Evolutionary conservation across 2,329 filamentous ascomycete genomes (phyloP).

Genomic region (Ceratocystis alfenasii): DNA sequence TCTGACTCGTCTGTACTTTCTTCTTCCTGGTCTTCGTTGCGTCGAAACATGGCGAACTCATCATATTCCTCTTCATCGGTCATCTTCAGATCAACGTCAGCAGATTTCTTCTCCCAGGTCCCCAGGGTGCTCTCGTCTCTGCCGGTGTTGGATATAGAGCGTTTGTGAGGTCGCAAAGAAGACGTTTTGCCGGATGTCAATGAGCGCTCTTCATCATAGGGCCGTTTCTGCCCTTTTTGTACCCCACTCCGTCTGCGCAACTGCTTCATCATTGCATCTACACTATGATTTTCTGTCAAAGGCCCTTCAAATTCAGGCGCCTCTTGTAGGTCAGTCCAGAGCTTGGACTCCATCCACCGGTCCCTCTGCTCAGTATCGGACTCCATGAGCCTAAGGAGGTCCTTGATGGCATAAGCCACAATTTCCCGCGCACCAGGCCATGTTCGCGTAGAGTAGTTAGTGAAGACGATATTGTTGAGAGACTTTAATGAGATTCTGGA

Average conservation of each 20-base stretch:
- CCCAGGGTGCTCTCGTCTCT: too few relatives aligned
- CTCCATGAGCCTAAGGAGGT: slow-evolving; percentile 19
- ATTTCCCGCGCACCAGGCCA: slow-evolving; percentile 9
- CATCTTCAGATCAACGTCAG: neutral
- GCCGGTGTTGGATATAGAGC: neutral
- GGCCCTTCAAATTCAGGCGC: neutral
- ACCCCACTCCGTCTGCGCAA: slow-evolving; percentile 11
- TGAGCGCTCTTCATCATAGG: slow-evolving; percentile 9
- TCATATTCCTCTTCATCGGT: slow-evolving; percentile 1
- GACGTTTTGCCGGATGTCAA: slow-evolving; percentile 14
- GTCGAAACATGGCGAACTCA: slow-evolving; percentile 14
- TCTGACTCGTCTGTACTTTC: neutral
- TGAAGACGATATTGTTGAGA: slow-evolving; percentile 3
- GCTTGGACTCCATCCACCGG: slow-evolving; percentile 7
- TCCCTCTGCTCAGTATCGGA: slow-evolving; percentile 4
- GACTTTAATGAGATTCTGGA: slow-evolving; percentile 3
- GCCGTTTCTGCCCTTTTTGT: slow-evolving; percentile 15
- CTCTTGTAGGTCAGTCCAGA: slow-evolving; percentile 13
- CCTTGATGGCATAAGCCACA: slow-evolving; percentile 9
- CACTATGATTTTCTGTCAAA: neutral
- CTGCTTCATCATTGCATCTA: slow-evolving; percentile 13
- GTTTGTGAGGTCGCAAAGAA: slow-evolving; percentile 17
- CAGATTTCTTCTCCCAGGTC: neutral
- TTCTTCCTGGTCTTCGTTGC: slow-evolving; percentile 5
- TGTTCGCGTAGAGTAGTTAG: slow-evolving; percentile 7